Conservation (phyloP, 768 basidiomycete genomes). For the Nevesoporus exiguus region DNA sequence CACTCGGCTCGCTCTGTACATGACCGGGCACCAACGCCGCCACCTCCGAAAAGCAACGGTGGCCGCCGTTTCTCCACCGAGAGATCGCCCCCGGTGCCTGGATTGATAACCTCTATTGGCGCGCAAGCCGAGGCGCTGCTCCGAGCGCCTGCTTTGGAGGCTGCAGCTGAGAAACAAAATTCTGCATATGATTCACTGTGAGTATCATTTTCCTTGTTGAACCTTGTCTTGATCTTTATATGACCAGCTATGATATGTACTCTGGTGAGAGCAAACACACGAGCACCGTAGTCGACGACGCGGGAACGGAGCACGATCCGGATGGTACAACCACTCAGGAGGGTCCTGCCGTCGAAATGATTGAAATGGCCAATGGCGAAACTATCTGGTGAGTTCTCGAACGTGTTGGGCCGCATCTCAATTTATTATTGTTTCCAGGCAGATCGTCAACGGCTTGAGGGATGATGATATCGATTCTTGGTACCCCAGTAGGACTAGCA, state of each 20-base stretch:
- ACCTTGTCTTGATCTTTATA: constrained; percentile 18
- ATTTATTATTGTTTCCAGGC: constrained; percentile 38
- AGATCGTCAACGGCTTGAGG: constrained; percentile 79
- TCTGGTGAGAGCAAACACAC: constrained; percentile 50
- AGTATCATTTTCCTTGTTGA: constrained; percentile 33
- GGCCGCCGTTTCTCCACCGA: constrained; percentile 64
- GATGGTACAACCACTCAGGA: constrained; percentile 33
- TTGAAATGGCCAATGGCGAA: constrained; percentile 84
- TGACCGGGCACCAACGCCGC: constrained; percentile 83
- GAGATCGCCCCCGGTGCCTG: constrained; percentile 66
- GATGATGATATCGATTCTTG: constrained; percentile 70
- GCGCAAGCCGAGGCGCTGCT: constrained; percentile 38
- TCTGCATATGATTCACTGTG: constrained; percentile 79
- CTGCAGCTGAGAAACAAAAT: constrained; percentile 58
- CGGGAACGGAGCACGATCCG: constrained; percentile 20
- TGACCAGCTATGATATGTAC: constrained; percentile 75
- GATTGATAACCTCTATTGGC: constrained; percentile 51
- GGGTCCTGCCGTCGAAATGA: constrained; percentile 69
- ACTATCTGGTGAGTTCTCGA: constrained; percentile 67
- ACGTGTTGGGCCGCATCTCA: background rate
- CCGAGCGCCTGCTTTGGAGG: constrained; percentile 38
- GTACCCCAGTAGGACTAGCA: constrained; percentile 65
- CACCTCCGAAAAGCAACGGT: constrained; percentile 59
- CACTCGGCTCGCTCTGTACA: constrained; percentile 71
- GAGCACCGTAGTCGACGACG: constrained; percentile 35